Conservation (phyloP, 78 protist genomes). For the slime mould (Dictyostelium discoideum) region DNA sequence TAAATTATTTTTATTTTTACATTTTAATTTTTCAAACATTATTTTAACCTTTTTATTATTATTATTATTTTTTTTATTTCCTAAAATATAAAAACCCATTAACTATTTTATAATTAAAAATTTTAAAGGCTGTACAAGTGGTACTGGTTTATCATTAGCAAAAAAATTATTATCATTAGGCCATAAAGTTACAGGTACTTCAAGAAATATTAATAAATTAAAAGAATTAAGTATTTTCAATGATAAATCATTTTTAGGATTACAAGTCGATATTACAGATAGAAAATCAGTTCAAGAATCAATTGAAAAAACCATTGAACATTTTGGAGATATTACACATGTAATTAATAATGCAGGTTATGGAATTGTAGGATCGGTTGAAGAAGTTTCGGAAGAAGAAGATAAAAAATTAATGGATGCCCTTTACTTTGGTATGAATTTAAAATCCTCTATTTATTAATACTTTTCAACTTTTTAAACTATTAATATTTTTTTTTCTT, state of each 20-base stretch:
- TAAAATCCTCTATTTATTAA: no score
- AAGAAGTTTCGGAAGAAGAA: slow-evolving; percentile 1
- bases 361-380: background rate
- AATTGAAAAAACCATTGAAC: background rate
- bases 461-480: no score
- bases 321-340: background rate
- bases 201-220: background rate
- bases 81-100: no score
- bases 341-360: slow-evolving; percentile 13
- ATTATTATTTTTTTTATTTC: no score
- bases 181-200: background rate
- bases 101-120: no score
- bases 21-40: no score
- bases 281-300: slow-evolving; percentile 1
- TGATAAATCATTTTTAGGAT: background rate
- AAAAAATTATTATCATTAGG: background rate
- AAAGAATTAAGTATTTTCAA: background rate
- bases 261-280: slow-evolving; percentile 4
- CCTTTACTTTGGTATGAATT: background rate
- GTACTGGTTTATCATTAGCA: no score
- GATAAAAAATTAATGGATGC: background rate
- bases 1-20: no score
- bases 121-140: no score
- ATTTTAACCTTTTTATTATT: no score
- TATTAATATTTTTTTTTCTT: no score